These are phyloP conservation scores for Coriolopsis trogii DNA, from an alignment of 1,284 basidiomycete species.

Conservation along the genomic window DNA sequence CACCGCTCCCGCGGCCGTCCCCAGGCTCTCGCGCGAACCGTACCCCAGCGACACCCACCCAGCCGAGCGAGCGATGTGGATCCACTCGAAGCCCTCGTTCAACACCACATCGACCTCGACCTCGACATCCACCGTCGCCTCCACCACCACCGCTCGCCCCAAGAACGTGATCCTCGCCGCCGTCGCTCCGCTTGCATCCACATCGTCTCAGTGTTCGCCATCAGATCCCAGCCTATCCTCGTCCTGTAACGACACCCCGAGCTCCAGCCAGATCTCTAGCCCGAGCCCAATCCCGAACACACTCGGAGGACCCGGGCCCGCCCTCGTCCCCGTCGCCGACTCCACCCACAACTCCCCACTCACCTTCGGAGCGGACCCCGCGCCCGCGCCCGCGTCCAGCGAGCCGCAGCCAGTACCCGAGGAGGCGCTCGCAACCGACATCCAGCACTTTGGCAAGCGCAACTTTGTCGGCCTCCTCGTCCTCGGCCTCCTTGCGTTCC, in stretches of 20 bases:
- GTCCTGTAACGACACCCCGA: not conserved
- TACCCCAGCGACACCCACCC: not conserved
- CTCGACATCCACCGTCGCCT: not conserved
- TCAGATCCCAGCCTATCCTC: too few species aligned
- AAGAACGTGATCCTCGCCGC: not conserved
- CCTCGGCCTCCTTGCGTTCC: constrained; percentile 29
- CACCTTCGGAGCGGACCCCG: constrained; percentile 11
- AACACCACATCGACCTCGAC: not conserved
- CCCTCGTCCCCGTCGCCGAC: not conserved
- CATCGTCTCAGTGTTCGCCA: too few species aligned
- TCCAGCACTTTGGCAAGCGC: constrained; percentile 21
- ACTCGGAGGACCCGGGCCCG: constrained; percentile 2
- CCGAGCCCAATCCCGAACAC: not conserved
- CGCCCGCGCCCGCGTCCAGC: not conserved
- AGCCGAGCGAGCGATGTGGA: not conserved
- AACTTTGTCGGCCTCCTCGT: constrained; percentile 37
- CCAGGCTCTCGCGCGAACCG: not conserved
- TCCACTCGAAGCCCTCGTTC: constrained; percentile 2
- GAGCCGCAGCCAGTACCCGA: constrained; percentile 10
- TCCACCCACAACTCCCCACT: not conserved
- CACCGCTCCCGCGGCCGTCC: not conserved
- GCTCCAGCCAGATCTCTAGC: not conserved
- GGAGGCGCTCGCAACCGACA: constrained; percentile 8
- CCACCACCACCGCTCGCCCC: not conserved
- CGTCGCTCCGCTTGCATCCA: too few species aligned